phyloP scores from a whole-genome alignment of 1,284 basidiomycete genomes.

The Ceraceosorus guamensis region DNA sequence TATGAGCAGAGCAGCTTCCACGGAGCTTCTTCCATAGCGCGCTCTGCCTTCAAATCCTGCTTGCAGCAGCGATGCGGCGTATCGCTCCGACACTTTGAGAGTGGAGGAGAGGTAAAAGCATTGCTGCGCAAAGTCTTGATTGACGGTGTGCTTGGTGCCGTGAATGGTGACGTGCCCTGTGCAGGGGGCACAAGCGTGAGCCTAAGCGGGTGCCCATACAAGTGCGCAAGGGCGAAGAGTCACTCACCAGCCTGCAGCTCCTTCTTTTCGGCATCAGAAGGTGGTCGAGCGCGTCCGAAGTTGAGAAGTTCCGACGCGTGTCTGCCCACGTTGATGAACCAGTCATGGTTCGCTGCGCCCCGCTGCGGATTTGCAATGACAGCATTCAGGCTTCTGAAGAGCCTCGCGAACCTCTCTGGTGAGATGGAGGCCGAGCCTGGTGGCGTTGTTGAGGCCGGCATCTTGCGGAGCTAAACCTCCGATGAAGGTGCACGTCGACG shows the following conservation, averaged over 20 bases:
- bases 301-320: conserved; percentile 29
- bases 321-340: conserved; percentile 43
- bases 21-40: conserved; percentile 35
- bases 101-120: conserved; percentile 36
- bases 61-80: conserved; percentile 44
- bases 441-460: no score
- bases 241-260: conserved; percentile 40
- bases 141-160: conserved; percentile 31
- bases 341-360: conserved; percentile 29
- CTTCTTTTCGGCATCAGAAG: conserved; percentile 35
- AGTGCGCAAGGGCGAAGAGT: background rate
- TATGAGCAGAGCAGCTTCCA: conserved; percentile 42
- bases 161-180: conserved; percentile 37
- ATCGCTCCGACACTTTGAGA: conserved; percentile 39
- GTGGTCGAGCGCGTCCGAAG: conserved; percentile 30
- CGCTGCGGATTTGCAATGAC: conserved; percentile 25
- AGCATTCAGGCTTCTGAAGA: conserved; percentile 31
- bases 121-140: conserved; percentile 43
- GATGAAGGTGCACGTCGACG: no score
- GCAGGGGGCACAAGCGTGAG: background rate
- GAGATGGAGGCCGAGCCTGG: conserved; percentile 17
- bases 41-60: conserved; percentile 34
- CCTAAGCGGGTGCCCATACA: background rate
- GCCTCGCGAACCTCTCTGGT: conserved; percentile 37
- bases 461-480: no score